Percentiles rank a stretch among this genome's conserved stretches.
These are phyloP conservation scores for Suillus decipiens DNA, from an alignment of 768 basidiomycete species.

Conservation along the genomic window DNA sequence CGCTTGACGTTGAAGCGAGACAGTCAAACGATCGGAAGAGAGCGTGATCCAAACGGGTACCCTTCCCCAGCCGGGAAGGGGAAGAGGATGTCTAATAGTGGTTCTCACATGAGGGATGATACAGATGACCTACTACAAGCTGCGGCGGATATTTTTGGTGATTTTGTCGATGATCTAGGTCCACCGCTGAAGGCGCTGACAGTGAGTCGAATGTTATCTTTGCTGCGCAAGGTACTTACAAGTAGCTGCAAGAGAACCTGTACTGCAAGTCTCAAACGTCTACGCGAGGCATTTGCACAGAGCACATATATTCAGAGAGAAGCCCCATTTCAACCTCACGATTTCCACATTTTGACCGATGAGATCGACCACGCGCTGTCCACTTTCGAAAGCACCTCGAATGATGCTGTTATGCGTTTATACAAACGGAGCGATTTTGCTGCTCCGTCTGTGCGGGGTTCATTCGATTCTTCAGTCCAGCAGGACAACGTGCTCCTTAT, in stretches of 20 bases:
- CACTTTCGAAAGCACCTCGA: constrained; percentile 80
- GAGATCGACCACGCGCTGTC: constrained; percentile 68
- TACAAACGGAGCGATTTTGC: constrained; percentile 57
- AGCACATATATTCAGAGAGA: constrained; percentile 32
- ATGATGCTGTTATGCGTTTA: constrained; percentile 76
- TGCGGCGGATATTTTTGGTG: constrained; percentile 75
- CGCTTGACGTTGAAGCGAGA: constrained; percentile 37
- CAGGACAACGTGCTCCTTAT: constrained; percentile 39
- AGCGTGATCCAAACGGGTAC: constrained; percentile 11
- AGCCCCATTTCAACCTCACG: constrained; percentile 48
- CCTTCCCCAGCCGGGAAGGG: constrained; percentile 18
- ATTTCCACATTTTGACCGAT: constrained; percentile 65
- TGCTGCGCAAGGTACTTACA: constrained; percentile 6
- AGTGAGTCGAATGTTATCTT: constrained; percentile 42
- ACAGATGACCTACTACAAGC: constrained; percentile 44
- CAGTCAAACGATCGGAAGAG: constrained; percentile 20
- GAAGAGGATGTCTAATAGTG: constrained; percentile 29
- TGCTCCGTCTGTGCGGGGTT: constrained; percentile 12
- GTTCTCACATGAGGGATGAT: constrained; percentile 43
- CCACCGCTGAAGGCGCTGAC: constrained; percentile 75
- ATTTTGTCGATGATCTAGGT: constrained; percentile 76
- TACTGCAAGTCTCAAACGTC: constrained; percentile 56
- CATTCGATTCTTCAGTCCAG: constrained; percentile 16
- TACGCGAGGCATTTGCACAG: constrained; percentile 65
- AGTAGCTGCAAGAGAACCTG: constrained; percentile 53